Evolutionary conservation across 768 basidiomycete species (phyloP), one percentile per base, ranked within the genome.

Genomic region (Lactarius psammicola): DNA sequence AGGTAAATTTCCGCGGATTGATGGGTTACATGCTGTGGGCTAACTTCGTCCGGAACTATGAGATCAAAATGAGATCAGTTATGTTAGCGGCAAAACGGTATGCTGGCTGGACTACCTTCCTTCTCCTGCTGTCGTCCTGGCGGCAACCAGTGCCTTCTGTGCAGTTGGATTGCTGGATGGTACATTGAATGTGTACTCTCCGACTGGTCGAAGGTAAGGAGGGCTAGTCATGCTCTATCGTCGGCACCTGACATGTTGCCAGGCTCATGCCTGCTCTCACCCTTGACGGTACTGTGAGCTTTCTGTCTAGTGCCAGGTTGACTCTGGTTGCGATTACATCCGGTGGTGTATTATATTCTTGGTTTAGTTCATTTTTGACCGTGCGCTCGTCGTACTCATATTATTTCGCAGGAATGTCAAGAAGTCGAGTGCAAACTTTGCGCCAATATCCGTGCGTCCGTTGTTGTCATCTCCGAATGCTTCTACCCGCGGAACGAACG

Each of bases 71-170:
- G 93, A 94, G 71, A 81, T 98, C 18, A 77, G 83, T 7, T 86
- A 86, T 65, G 77, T 84, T 61, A 83, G 79, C 71, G 81, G 83
- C 38, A 87, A 86, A 77, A 84, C 88, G 65, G 89, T 86, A 13
- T 86, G 90, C 61, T 98, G 95, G 94, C 76, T 95, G 53, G 95
- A 98, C 75, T 98, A 91, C 76, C 72, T 96, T 9, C 86, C 90
- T 1, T 85, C 84, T 2, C 87, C 89, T 30, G 86, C 85, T n/a
- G 74, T 95, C 18, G 78, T 81, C 1, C 72, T 92, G 56, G 85
- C 86, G 5, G 87, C 87, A 0, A 88, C 92, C 0, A 72, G 75
- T 15, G 72, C 71, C 2, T 94, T 92, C 73, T 88, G 87, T 70
- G 95, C 92, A 8, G 90, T 85, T 4, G 90, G 86, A 0, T 82